Conservation (phyloP, 352 stramenopile genomes). For the Globisporangium abappressorium region DNA sequence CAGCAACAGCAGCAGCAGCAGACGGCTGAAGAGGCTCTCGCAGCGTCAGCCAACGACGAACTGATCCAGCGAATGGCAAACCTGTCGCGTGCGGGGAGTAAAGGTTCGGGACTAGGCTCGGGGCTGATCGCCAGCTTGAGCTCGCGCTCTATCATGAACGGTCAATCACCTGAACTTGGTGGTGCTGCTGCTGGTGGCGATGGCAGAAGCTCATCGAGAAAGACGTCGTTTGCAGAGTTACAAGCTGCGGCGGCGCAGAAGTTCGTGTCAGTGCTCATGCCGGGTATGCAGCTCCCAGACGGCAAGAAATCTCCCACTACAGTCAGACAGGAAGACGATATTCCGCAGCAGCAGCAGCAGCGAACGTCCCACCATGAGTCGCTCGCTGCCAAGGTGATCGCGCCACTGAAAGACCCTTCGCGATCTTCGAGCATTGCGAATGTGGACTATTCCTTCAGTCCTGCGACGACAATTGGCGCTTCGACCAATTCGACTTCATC, state of each 20-base stretch:
- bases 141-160: constrained; percentile 13
- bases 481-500: constrained; percentile 23
- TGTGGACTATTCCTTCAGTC: neutral
- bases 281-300: constrained; percentile 41
- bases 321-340: neutral
- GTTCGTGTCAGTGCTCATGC: constrained; percentile 47
- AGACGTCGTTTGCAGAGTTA: constrained; percentile 16
- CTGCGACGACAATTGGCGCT: neutral
- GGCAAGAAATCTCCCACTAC: constrained; percentile 7
- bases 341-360: neutral
- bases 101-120: constrained; percentile 42
- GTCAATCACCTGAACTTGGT: neutral
- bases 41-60: constrained; percentile 33
- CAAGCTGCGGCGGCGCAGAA: constrained; percentile 20
- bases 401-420: constrained; percentile 28
- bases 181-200: neutral
- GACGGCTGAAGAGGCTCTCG: constrained; percentile 12
- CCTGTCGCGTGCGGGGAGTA: constrained; percentile 58
- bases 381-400: constrained; percentile 38
- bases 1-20: constrained; percentile 13
- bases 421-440: constrained; percentile 1
- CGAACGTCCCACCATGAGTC: constrained; percentile 17
- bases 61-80: constrained; percentile 72
- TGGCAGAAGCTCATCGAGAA: constrained; percentile 1
- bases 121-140: constrained; percentile 60